Percentiles rank a stretch among this genome's conserved stretches.
Evolutionary conservation across 352 stramenopile genomes (phyloP).

Genomic region (Pythium coloratum): DNA sequence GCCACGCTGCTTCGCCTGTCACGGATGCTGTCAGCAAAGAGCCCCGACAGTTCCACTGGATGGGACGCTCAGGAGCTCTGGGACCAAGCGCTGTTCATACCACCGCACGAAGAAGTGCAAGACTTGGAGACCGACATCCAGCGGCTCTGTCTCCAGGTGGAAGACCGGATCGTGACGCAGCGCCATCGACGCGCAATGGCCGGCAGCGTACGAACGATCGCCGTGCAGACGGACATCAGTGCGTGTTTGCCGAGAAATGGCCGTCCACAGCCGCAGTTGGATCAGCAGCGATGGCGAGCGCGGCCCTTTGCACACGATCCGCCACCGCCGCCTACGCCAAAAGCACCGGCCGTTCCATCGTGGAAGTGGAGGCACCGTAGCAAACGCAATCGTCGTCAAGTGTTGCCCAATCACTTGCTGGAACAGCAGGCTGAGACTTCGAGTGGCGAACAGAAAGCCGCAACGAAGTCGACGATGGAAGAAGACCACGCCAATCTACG

Average conservation of each 20-base stretch:
- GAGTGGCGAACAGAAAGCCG: not conserved
- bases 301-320: not conserved
- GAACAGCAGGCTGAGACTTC: not conserved
- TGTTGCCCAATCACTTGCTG: not conserved
- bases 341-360: not conserved
- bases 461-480: not conserved
- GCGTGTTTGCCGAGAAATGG: constrained; percentile 19
- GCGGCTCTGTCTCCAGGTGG: constrained; percentile 35
- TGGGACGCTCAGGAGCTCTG: constrained; percentile 53
- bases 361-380: constrained; percentile 15
- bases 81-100: constrained; percentile 65
- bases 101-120: constrained; percentile 46
- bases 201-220: not conserved
- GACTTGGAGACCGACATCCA: constrained; percentile 45
- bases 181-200: constrained; percentile 1
- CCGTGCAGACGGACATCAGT: constrained; percentile 40
- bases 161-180: constrained; percentile 30
- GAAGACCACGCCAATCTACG: constrained; percentile 31
- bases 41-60: constrained; percentile 44
- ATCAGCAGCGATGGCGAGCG: constrained; percentile 13
- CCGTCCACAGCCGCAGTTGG: not conserved
- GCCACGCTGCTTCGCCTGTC: constrained; percentile 30
- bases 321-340: not conserved
- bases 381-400: not conserved
- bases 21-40: constrained; percentile 38